Base-by-base conservation (phyloP, 805 yeast genomes). In the Yamadazyma scolyti region DNA sequence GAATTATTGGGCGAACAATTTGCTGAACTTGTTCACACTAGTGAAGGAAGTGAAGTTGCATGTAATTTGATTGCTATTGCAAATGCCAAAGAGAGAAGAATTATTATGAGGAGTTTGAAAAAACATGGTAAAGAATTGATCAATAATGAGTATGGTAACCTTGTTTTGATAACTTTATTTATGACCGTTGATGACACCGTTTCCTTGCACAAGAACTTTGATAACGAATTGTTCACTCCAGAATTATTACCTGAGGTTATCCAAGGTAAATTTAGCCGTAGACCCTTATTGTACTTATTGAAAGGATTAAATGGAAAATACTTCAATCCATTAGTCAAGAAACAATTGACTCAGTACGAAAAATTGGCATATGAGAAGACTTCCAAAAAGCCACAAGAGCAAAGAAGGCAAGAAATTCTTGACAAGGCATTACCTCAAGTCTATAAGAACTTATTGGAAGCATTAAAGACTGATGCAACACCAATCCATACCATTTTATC, bases 101-200 rank as follows among this genome's bases (percentile, higher is more conserved):
- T 56, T 29, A 75, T 90, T 34, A 66, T 89, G 40, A 84, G 74
- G 59, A 54, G 80, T 10, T 72, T 90, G 56, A 84, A 80, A 52
- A 73, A 73, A 19, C 96, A 87, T 58, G 82, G 79, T n/a, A 65
- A 70, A 27, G 81, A 80, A 40, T 68, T 89, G 55, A 78, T 86
- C 33, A 75, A 77, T 40, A 90, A 90, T 55, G 96, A 89, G 58
- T 74, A 75, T 53, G 98, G 98, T 53, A 82, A 85, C 57, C 47
- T 71, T 27, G 97, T 89, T 9, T 71, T 89, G 41, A 82, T 77
- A 44, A 75, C 90, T 9, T 64, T 87, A 24, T 80, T 85, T 58
- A 71, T 82, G 75, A 79, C 90, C 16, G 93, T 89, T 35, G 98
- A 90, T 66, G 98, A 90, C 68, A 89, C 97, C 2, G 93, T 83